Evolutionary conservation across 2,329 filamentous ascomycete species (phyloP), one percentile per base, ranked within the genome.

Genomic region (Hypoxylon sp.): DNA sequence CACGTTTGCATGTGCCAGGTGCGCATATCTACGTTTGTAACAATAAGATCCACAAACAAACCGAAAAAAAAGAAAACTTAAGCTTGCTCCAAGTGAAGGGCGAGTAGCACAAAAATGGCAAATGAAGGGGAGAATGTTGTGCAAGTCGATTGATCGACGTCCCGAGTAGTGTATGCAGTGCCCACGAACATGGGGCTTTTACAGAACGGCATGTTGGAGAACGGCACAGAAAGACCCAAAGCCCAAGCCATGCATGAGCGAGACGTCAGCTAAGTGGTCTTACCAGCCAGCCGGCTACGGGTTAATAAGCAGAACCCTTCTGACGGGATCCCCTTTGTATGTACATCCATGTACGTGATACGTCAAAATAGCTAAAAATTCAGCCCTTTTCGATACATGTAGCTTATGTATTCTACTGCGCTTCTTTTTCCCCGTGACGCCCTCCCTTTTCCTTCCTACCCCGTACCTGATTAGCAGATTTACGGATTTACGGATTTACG

Each of bases 281-380:
- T 26, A 24, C 51, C 51, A 53, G 38, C 36, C 18, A 20, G 26
- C 24, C 36, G 51, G 51, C 51, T 53, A 28, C 36, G 28, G 9
- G 12, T 53, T 44, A 44, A 32, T 30, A 16, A 44, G 26, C 38
- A 40, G n/a, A 44, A 28, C 18, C 28, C 6, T 11, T 28, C 14
- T n/a, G 44, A 44, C 49, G 24, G 24, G 49, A 51, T 26, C 48
- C 14, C 36, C 18, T 46, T 26, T 49, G 32, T 18, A 49, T 49
- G 28, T 30, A 30, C 28, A 44, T 44, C 36, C 30, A 53, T 53
- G 51, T 53, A 53, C 11, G 51, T 53, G 51, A 53, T 53, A 44
- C 38, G 50, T 52, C 36, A 26, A 32, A 51, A 52, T 28, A 42
- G 33, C 8, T 42, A 52, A 14, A 52, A 14, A 52, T 16, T 28